Evolutionary conservation across 768 basidiomycete species (phyloP).

Genomic region (Phylloporus rhodoxanthus): DNA sequence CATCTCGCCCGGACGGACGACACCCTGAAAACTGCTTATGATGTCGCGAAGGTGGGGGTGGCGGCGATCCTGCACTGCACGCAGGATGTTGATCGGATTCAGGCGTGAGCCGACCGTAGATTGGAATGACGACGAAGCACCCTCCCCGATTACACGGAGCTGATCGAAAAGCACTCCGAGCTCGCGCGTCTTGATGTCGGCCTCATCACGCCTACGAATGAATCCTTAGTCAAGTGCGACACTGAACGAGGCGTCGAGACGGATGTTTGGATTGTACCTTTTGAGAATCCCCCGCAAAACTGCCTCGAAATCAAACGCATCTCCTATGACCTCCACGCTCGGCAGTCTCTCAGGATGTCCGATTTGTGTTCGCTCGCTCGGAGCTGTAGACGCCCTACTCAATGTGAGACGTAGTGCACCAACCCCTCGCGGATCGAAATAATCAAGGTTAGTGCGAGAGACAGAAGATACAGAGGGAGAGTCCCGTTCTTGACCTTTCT

Average conservation of each 20-base stretch:
- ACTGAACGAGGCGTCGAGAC: background rate
- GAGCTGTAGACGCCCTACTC: constrained; percentile 10
- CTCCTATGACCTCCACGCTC: constrained; percentile 3
- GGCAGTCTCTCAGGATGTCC: background rate
- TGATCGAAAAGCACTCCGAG: constrained; percentile 59
- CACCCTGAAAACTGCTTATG: constrained; percentile 48
- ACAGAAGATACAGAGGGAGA: constrained; percentile 1
- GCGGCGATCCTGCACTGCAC: constrained; percentile 39
- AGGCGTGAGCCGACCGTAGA: constrained; percentile 56
- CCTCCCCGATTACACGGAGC: constrained; percentile 55
- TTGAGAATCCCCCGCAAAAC: constrained; percentile 20
- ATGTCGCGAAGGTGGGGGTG: constrained; percentile 60
- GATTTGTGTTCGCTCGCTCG: background rate
- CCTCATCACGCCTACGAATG: constrained; percentile 38
- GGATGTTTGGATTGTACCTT: constrained; percentile 7
- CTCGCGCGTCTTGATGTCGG: constrained; percentile 44
- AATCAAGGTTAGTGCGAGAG: constrained; percentile 40
- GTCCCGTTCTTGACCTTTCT: background rate
- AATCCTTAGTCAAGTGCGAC: background rate
- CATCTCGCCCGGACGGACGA: constrained; percentile 61
- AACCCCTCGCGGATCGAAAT: constrained; percentile 52
- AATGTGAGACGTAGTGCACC: constrained; percentile 13
- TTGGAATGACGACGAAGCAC: constrained; percentile 49
- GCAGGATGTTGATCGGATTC: constrained; percentile 44
- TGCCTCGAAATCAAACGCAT: constrained; percentile 31